These are phyloP conservation scores for Theobroma cacao DNA, from an alignment of 345 rosid species.

Conservation along the genomic window DNA sequence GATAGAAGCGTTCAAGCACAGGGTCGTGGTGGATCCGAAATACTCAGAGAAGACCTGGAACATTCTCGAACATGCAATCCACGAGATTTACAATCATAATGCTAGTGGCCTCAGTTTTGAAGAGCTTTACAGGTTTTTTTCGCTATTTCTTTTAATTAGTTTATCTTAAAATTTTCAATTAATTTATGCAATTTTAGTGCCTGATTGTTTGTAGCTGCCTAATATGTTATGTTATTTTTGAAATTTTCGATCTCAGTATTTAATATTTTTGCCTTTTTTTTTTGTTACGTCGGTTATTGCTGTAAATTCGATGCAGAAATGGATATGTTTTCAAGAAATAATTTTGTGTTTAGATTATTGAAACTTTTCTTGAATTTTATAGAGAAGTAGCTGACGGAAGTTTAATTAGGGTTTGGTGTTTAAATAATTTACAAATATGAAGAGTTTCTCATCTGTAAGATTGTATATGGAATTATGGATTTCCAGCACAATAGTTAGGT, in stretches of 20 bases:
- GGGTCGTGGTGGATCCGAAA: slow-evolving; percentile 96
- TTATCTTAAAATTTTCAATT: neutral
- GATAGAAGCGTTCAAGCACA: slow-evolving; percentile 98
- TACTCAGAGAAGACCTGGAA: slow-evolving; percentile 98
- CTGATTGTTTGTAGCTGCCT: neutral
- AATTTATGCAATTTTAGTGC: neutral
- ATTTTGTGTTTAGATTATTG: neutral
- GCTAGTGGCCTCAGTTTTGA: slow-evolving; percentile 98
- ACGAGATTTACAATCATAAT: slow-evolving; percentile 97
- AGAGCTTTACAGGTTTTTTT: slow-evolving; percentile 83
- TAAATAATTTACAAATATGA: neutral
- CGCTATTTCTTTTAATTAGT: neutral
- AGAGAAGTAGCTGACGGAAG: neutral
- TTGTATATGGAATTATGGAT: neutral
- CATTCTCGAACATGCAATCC: slow-evolving; percentile 96
- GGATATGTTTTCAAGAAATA: neutral
- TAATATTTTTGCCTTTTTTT: neutral
- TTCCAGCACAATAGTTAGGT: neutral
- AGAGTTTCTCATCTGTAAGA: neutral
- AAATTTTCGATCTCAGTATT: neutral
- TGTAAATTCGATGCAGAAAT: neutral
- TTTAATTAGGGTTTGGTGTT: neutral
- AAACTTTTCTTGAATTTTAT: neutral
- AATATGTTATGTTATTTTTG: neutral
- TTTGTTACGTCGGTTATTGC: neutral